Percentiles rank a stretch among this genome's conserved stretches.
Conservation (phyloP, 306 rosid genomes). For the Lupinus albus region DNA sequence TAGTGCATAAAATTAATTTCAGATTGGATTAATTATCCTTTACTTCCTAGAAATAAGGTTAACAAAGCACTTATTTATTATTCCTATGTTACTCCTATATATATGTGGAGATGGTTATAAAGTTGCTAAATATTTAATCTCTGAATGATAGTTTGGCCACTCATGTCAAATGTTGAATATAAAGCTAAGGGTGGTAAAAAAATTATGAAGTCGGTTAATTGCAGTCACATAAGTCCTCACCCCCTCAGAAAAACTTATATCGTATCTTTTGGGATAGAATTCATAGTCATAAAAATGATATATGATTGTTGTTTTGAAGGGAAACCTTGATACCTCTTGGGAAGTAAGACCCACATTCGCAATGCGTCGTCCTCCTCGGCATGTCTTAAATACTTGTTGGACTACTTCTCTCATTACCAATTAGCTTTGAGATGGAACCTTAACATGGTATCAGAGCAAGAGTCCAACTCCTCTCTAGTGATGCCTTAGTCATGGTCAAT, state of each 20-base stretch:
- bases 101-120: background rate
- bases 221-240: background rate
- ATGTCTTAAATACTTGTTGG: no score
- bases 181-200: constrained; percentile 2
- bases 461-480: no score
- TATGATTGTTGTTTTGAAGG: constrained; percentile 18
- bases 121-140: background rate
- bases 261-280: background rate
- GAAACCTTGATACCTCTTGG: constrained; percentile 6
- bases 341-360: no score
- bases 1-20: background rate
- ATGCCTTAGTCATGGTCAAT: no score
- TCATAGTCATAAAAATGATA: constrained; percentile 11
- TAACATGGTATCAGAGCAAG: no score
- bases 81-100: background rate
- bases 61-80: no score
- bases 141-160: background rate
- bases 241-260: background rate
- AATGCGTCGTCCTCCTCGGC: no score
- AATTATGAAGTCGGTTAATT: constrained; percentile 23
- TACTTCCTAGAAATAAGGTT: background rate
- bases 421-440: no score
- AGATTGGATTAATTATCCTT: background rate
- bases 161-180: background rate
- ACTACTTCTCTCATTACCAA: no score